Evolutionary conservation across 202 grass and related monocot species (phyloP).

Genomic region (Eragrostis tef): DNA sequence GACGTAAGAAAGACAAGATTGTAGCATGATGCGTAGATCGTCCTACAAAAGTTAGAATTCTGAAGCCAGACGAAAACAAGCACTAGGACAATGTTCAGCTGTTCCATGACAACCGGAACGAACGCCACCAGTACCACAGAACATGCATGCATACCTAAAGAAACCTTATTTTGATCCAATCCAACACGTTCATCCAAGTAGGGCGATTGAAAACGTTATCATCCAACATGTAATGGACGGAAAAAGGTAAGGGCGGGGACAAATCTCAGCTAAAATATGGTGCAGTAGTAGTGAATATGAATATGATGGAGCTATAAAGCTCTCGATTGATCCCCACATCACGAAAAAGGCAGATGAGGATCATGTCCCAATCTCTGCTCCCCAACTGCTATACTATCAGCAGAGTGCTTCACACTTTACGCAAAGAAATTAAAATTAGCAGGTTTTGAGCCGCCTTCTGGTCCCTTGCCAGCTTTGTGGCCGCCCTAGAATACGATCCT

Average conservation of each 20-base stretch:
- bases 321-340: not conserved
- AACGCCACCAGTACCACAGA: not conserved
- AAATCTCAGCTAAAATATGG: conserved; percentile 35
- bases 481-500: conserved; percentile 31
- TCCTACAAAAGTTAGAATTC: not conserved
- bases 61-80: conserved; percentile 1
- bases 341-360: conserved; percentile 33
- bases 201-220: conserved; percentile 17
- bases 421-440: not conserved
- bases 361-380: conserved; percentile 43
- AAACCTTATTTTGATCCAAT: conserved; percentile 3
- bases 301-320: not conserved
- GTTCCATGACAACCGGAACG: not conserved
- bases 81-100: conserved; percentile 9
- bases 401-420: conserved; percentile 21
- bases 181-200: conserved; percentile 19
- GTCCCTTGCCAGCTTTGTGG: conserved; percentile 13
- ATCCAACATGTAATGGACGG: not conserved
- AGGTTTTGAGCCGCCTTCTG: conserved; percentile 2
- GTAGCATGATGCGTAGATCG: not conserved
- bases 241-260: not conserved
- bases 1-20: not conserved
- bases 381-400: not conserved
- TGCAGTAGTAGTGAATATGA: conserved; percentile 3
- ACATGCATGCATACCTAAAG: not conserved